A percentile compares a stretch with the other conserved stretches of the same genome.
phyloP scores from a whole-genome alignment of 148 eudicot species.

The Tetragonia tetragonoides region DNA sequence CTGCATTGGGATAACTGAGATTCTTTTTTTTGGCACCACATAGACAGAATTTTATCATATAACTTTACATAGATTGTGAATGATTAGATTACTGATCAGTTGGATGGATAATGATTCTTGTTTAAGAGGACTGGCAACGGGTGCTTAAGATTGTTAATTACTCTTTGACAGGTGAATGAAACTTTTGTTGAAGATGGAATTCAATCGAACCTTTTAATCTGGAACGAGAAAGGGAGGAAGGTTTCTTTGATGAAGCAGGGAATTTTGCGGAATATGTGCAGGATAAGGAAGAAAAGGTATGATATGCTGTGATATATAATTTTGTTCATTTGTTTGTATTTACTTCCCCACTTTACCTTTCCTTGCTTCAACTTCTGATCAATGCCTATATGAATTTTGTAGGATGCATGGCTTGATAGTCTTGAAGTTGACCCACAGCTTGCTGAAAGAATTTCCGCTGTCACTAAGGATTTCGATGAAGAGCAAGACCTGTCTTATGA shows the following conservation, averaged over 20 bases:
- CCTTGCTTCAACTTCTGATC: neutral
- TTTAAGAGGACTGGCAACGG: neutral
- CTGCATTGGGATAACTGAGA: too few species aligned
- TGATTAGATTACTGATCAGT: too few species aligned
- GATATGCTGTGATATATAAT: conserved; percentile 1
- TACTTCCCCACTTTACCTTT: neutral
- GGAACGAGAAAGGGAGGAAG: conserved; percentile 86
- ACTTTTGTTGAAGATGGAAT: conserved; percentile 68
- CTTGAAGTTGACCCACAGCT: conserved; percentile 56
- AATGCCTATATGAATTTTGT: conserved; percentile 19
- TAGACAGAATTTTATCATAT: too few species aligned
- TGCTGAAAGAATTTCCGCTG: conserved; percentile 37
- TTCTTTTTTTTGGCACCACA: too few species aligned
- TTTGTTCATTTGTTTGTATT: conserved; percentile 2
- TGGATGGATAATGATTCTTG: neutral
- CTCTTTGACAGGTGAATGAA: conserved; percentile 59
- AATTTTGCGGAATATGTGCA: conserved; percentile 74
- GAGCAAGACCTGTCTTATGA: conserved; percentile 50
- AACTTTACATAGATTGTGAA: too few species aligned
- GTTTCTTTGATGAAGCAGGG: conserved; percentile 87
- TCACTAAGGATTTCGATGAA: conserved; percentile 41
- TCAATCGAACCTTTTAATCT: conserved; percentile 83
- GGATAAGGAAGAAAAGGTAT: conserved; percentile 78
- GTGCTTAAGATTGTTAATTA: neutral
- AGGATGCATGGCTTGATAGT: conserved; percentile 99